Base-by-base conservation (phyloP, 805 yeast genomes). In the Saccharomycopsis fodiens region DNA sequence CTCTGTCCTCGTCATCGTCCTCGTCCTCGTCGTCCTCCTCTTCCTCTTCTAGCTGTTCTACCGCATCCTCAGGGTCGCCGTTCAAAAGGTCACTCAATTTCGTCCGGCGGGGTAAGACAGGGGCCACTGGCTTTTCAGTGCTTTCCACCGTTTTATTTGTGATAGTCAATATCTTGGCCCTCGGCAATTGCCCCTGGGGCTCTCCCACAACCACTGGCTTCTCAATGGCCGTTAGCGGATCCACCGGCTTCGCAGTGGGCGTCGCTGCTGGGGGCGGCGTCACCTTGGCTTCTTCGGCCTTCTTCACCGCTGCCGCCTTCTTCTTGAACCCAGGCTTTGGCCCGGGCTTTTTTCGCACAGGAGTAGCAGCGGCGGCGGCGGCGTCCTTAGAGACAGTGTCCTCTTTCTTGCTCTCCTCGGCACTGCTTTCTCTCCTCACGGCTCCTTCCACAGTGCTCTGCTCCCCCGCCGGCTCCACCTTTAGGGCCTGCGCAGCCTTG, bases 21-120 rank as follows among this genome's bases (percentile, higher is more conserved):
- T 43, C 47, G 23, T 47, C 51, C 19, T 47, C 51, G 13, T 50
- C 51, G 7, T 37, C 42, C 7, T 45, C 46, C 12, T 49, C 50
- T 16, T 49, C 50, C 5, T 44, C 48, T n/a, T 39, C 44, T 19
- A 38, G 43, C 4, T 39, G 45, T 23, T 50, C 51, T 12, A 38
- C 43, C 3, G 35, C 45, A 16, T 47, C 51, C 12, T 41, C 42
- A 17, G 42, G 44, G n/a, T 39, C 46, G 12, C 43, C 51, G 20
- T 46, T 46, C 17, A 46, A 34, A 15, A 46, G 20, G 15, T 42
- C 46, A 27, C 43, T 37, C 4, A 42, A 19, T 25, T 46, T 45
- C n/a, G 39, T 7, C 15, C 30, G 10, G 19, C 38, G 41, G 3
- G 41, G 25, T 23, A 8, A 15, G 8, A 25, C 17, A 25, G 42